Conservation (phyloP, 2,329 filamentous ascomycete species). For the Verticillium longisporum region DNA sequence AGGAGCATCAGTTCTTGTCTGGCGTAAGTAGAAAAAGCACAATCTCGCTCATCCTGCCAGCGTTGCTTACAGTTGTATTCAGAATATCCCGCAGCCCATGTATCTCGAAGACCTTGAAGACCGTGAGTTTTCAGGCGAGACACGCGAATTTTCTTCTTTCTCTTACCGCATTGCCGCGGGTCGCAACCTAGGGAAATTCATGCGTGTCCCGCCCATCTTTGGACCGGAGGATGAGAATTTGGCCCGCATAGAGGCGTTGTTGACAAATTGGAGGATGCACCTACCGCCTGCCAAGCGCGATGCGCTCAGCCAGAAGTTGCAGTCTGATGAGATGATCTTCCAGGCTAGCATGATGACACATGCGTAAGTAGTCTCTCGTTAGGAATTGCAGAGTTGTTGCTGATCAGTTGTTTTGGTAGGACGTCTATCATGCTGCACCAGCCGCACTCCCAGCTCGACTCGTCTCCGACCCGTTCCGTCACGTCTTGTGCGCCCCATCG, state of each 20-base stretch:
- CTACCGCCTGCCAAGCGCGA: constrained; percentile 67
- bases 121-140: constrained; percentile 63
- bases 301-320: constrained; percentile 60
- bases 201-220: constrained; percentile 47
- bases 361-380: constrained; percentile 31
- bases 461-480: constrained; percentile 47
- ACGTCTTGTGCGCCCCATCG: constrained; percentile 61
- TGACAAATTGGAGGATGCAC: constrained; percentile 73
- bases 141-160: constrained; percentile 73
- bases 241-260: constrained; percentile 41
- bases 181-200: constrained; percentile 70
- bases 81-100: constrained; percentile 52
- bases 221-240: constrained; percentile 48
- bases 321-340: constrained; percentile 85
- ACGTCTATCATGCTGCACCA: constrained; percentile 72
- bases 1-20: constrained; percentile 64
- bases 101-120: constrained; percentile 73
- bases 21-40: constrained; percentile 37
- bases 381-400: background rate
- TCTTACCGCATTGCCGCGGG: constrained; percentile 78
- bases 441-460: constrained; percentile 69
- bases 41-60: background rate
- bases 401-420: constrained; percentile 20
- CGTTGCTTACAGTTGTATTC: background rate
- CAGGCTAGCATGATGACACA: constrained; percentile 77